Evolutionary conservation across 2,329 filamentous ascomycete species (phyloP).

Genomic region (Bipolaris cookei): DNA sequence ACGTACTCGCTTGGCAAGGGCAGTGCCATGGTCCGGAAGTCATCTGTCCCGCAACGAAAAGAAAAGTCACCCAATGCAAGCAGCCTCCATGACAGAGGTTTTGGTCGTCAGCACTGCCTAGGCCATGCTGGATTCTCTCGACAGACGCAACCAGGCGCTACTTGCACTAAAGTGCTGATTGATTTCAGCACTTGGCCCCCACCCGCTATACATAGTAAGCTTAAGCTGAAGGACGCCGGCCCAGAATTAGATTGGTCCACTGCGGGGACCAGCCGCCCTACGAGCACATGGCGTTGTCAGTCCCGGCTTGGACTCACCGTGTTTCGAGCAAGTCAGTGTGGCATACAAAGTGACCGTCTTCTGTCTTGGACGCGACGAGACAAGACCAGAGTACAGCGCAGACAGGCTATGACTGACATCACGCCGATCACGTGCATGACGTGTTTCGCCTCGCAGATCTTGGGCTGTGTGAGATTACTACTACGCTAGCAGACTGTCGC

Average conservation of each 20-base stretch:
- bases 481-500: slow-evolving; percentile 17
- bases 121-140: not conserved
- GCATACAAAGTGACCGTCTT: not conserved
- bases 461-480: slow-evolving; percentile 17
- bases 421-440: slow-evolving; percentile 37
- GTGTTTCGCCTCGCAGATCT: slow-evolving; percentile 22
- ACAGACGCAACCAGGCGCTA: not conserved
- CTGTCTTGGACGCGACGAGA: not conserved
- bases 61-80: not conserved
- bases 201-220: slow-evolving; percentile 8
- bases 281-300: not conserved
- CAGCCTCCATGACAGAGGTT: not conserved
- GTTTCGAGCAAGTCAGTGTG: slow-evolving; percentile 1
- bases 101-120: not conserved
- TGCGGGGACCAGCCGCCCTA: slow-evolving; percentile 14
- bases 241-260: slow-evolving; percentile 25
- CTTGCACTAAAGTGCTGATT: slow-evolving; percentile 1
- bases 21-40: slow-evolving; percentile 4
- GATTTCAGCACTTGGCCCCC: slow-evolving; percentile 10
- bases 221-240: slow-evolving; percentile 20
- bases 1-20: slow-evolving; percentile 6
- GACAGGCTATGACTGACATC: slow-evolving; percentile 26
- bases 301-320: not conserved
- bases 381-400: slow-evolving; percentile 1
- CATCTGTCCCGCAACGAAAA: slow-evolving; percentile 1